Conservation (phyloP, 2,329 filamentous ascomycete species). For the Phaeosphaeriaceae sp. region DNA sequence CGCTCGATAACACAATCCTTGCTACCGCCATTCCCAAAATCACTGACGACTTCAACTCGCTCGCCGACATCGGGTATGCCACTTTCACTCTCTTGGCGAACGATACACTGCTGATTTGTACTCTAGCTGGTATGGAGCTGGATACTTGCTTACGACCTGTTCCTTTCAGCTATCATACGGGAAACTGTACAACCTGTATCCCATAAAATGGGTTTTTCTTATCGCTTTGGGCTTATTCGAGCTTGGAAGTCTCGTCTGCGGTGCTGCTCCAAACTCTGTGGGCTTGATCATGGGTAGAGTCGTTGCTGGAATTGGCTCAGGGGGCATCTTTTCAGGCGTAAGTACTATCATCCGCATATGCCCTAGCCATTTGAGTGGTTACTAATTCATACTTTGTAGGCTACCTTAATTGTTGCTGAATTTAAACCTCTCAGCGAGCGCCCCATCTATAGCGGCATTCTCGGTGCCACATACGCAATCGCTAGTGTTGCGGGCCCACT, state of each 20-base stretch:
- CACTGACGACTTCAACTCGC: constrained; percentile 28
- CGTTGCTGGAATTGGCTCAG: constrained; percentile 53
- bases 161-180: constrained; percentile 55
- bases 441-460: constrained; percentile 52
- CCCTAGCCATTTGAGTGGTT: background rate
- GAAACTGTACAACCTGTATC: constrained; percentile 25
- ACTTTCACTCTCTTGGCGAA: background rate
- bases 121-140: constrained; percentile 26
- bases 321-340: constrained; percentile 54
- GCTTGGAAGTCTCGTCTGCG: constrained; percentile 46
- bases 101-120: background rate
- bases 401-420: constrained; percentile 44
- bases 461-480: constrained; percentile 52
- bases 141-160: constrained; percentile 53
- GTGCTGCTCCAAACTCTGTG: constrained; percentile 48
- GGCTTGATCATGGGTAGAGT: constrained; percentile 56
- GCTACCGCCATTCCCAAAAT: constrained; percentile 36
- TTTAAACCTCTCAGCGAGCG: constrained; percentile 50
- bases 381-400: background rate
- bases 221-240: constrained; percentile 49
- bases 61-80: constrained; percentile 19
- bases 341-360: constrained; percentile 15
- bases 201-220: constrained; percentile 30
- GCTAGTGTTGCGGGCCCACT: constrained; percentile 35
- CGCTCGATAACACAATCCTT: constrained; percentile 20